Evolutionary conservation across 2,329 filamentous ascomycete genomes (phyloP), one percentile per base, ranked within the genome.

Genomic region (Helicocarpus griseus): DNA sequence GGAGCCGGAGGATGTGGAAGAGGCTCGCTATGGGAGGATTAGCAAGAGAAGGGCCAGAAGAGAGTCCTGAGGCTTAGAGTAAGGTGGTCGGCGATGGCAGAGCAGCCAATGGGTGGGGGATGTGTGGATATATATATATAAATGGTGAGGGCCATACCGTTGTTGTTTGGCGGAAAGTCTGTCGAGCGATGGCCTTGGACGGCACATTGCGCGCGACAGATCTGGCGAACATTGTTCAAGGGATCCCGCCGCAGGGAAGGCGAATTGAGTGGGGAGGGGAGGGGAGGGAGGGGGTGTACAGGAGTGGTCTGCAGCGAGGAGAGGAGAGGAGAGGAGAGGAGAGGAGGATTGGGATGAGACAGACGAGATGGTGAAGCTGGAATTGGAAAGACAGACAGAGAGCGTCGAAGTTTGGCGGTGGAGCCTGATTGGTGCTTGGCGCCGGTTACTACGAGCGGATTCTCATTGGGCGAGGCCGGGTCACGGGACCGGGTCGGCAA

Each of bases 121-220:
- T 3, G 17, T 40, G 6, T 21, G 4, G 17, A 8, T 9, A 24
- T 11, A 28, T 28, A n/a, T 22, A 22, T 44, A 26, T 29, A 26
- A 8, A n/a, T 5, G 24, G 28, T 24, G 26, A 28, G 5, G 17
- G 69, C 74, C 83, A 79, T 83, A 88, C 89, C 85, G 85, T 87
- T 68, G 83, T 77, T 66, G 84, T 75, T 70, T 81, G 81, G 71
- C 82, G 77, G 70, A 83, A 78, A 73, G 81, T 79, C 78, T 85
- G 86, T 77, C 83, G 79, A 67, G 85, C 81, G 73, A 83, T 79
- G 78, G 84, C 86, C 78, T 89, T 80, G 69, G 85, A 80, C 82
- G 89, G 89, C 82, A 86, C 81, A 73, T 87, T 83, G 79, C 89
- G 89, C 80, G 94, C 77, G 77, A 83, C 83, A 76, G 89, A 89